phyloP scores from a whole-genome alignment of 441 rosid genomes.

The Euphorbia corollata region DNA sequence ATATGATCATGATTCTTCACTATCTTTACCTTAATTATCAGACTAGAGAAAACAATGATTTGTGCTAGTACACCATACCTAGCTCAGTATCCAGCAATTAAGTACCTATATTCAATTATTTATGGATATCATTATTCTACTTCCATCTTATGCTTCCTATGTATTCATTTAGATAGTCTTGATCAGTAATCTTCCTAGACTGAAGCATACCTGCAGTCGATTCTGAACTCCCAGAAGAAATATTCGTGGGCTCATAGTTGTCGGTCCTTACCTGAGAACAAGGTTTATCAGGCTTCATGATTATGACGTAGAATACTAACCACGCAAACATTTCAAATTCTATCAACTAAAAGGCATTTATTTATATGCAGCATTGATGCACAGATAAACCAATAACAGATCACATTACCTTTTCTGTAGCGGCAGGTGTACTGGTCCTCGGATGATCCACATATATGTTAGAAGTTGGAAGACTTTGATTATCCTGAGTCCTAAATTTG shows the following conservation, averaged over 20 bases:
- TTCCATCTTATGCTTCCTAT: background rate
- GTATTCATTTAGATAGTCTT: background rate
- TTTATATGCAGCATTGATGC: background rate
- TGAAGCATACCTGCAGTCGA: conserved; percentile 37
- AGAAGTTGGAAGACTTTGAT: conserved; percentile 24
- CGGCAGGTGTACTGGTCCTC: conserved; percentile 25
- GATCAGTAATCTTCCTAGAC: background rate
- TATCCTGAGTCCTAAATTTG: conserved; percentile 20
- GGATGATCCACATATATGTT: conserved; percentile 25
- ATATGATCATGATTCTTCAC: conserved; percentile 3
- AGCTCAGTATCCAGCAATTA: background rate
- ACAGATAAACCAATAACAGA: background rate
- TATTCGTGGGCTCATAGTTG: no score
- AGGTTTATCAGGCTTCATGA: conserved; percentile 21
- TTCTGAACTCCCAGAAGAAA: conserved; percentile 15
- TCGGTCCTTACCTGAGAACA: conserved; percentile 22
- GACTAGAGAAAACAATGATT: background rate
- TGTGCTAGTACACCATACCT: background rate
- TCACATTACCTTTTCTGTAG: conserved; percentile 21
- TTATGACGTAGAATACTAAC: no score
- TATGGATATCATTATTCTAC: background rate
- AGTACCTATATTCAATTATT: background rate
- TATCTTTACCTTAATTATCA: no score
- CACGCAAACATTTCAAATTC: no score
- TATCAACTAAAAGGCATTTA: conserved; percentile 7